A percentile compares a stretch with the other conserved stretches of the same genome.
Conservation (phyloP, 805 yeast genomes). For the Zygoascus bituminiphila region DNA sequence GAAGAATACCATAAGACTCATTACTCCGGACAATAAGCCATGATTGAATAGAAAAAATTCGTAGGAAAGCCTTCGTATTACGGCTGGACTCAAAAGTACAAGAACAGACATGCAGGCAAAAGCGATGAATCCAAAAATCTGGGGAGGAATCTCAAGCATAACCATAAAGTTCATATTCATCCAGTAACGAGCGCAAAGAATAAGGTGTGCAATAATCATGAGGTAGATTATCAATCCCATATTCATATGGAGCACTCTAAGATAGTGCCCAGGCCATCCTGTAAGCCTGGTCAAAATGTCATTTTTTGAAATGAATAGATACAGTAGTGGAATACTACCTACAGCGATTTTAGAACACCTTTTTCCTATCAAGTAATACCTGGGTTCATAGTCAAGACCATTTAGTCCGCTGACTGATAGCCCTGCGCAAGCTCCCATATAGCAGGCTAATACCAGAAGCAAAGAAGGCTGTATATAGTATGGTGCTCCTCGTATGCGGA, state of each 20-base stretch:
- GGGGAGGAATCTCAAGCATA: constrained; percentile 41
- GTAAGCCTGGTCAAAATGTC: constrained; percentile 34
- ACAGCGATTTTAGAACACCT: constrained; percentile 35
- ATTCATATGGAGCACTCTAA: constrained; percentile 38
- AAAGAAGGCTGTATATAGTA: constrained; percentile 36
- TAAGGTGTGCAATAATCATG: constrained; percentile 32
- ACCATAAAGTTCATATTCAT: constrained; percentile 30
- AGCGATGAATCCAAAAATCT: constrained; percentile 43
- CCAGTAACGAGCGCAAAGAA: constrained; percentile 35
- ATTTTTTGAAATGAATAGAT: constrained; percentile 34
- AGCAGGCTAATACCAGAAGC: constrained; percentile 25
- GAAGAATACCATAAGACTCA: constrained; percentile 36
- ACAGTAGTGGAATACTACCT: constrained; percentile 35
- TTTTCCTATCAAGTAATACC: constrained; percentile 36
- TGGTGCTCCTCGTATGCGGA: constrained; percentile 19
- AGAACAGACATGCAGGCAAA: constrained; percentile 32
- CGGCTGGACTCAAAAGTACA: constrained; percentile 31
- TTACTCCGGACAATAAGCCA: constrained; percentile 33
- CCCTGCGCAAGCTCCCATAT: constrained; percentile 26
- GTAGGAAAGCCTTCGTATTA: constrained; percentile 34
- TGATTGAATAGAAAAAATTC: constrained; percentile 40
- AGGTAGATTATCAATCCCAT: constrained; percentile 35
- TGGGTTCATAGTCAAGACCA: constrained; percentile 35
- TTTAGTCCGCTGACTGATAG: constrained; percentile 30
- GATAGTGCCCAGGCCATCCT: constrained; percentile 37